A percentile compares a stretch with the other conserved stretches of the same genome.
Conservation (phyloP, 2,329 filamentous ascomycete genomes). For the Trichophyton schoenleinii region DNA sequence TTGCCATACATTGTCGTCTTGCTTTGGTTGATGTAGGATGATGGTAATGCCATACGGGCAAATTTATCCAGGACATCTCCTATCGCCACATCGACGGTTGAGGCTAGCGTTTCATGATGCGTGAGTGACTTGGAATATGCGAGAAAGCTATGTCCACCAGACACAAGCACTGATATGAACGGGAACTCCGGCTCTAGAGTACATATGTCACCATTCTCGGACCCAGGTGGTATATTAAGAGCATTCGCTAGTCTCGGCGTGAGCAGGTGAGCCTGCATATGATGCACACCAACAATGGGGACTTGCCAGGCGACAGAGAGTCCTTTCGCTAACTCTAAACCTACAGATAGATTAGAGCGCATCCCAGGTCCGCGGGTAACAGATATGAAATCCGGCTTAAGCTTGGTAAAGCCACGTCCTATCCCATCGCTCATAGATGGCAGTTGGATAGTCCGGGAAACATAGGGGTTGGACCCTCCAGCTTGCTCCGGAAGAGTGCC, state of each 20-base stretch:
- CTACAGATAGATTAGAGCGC: slow-evolving; percentile 62
- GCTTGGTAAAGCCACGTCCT: slow-evolving; percentile 16
- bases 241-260: slow-evolving; percentile 67
- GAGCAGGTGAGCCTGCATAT: slow-evolving; percentile 94
- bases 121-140: slow-evolving; percentile 58
- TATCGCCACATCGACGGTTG: slow-evolving; percentile 68
- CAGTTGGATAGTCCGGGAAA: background rate
- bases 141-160: slow-evolving; percentile 82
- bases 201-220: slow-evolving; percentile 7
- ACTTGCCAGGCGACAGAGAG: slow-evolving; percentile 71
- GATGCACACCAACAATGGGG: slow-evolving; percentile 75
- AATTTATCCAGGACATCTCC: slow-evolving; percentile 84
- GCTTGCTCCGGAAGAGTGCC: background rate
- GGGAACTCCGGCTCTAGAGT: slow-evolving; percentile 50
- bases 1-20: slow-evolving; percentile 67
- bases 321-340: slow-evolving; percentile 75
- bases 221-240: slow-evolving; percentile 25
- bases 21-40: slow-evolving; percentile 40
- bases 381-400: slow-evolving; percentile 67
- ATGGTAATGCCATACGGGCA: slow-evolving; percentile 62
- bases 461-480: background rate
- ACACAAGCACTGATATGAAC: slow-evolving; percentile 78
- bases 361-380: slow-evolving; percentile 88
- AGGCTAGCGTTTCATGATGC: slow-evolving; percentile 60
- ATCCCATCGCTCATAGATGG: background rate